These are phyloP conservation scores for Ceratocystis lukuohia DNA, from an alignment of 2,329 filamentous ascomycete species.

Conservation along the genomic window DNA sequence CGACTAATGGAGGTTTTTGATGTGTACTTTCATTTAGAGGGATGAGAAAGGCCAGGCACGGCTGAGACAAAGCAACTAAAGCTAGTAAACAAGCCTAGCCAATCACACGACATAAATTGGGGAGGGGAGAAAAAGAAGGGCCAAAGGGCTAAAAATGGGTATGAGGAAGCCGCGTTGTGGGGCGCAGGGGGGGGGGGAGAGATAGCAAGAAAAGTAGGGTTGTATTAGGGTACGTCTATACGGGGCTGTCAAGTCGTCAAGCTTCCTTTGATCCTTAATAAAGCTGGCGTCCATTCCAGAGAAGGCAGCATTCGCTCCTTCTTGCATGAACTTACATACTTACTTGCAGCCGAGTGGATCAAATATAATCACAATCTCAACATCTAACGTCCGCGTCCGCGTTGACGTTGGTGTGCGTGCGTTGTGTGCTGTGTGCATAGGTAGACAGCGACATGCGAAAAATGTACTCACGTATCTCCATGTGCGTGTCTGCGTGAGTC, in stretches of 20 bases:
- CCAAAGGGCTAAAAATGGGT: neutral
- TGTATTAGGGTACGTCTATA: neutral
- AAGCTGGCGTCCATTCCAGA: neutral
- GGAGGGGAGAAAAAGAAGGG: neutral
- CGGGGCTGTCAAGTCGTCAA: neutral
- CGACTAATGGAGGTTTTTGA: neutral
- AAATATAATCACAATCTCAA: too few species aligned
- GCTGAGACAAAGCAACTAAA: conserved; percentile 15
- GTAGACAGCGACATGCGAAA: neutral
- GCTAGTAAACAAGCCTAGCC: conserved; percentile 15
- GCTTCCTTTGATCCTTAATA: too few species aligned
- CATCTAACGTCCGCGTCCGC: neutral
- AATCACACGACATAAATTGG: conserved; percentile 6
- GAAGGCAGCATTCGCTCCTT: neutral
- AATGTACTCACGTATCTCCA: neutral
- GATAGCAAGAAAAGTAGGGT: neutral
- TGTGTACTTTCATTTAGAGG: conserved; percentile 14
- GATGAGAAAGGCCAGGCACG: conserved; percentile 13
- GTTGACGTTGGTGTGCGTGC: neutral
- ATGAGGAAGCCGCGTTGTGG: neutral
- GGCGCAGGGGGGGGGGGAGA: neutral
- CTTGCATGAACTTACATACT: neutral
- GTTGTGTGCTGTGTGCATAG: neutral
- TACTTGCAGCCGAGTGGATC: too few species aligned
- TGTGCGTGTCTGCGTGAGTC: neutral